These are phyloP conservation scores for Pyrenochaeta sp. DNA, from an alignment of 2,329 filamentous ascomycete species.

Conservation along the genomic window DNA sequence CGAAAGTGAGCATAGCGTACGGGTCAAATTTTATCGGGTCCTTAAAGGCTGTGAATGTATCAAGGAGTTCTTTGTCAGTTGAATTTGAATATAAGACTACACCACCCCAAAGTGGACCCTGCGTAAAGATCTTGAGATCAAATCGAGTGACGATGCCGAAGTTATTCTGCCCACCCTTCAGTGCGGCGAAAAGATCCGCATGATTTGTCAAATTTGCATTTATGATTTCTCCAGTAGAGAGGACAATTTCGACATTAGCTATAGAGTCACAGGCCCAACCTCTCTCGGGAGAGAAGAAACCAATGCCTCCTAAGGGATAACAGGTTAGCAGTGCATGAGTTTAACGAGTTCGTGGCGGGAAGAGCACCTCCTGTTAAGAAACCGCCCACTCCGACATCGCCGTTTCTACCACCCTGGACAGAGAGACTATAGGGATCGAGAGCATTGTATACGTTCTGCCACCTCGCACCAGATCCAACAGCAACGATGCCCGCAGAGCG, in stretches of 20 bases:
- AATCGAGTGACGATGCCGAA: constrained; percentile 41
- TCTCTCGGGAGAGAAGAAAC: constrained; percentile 25
- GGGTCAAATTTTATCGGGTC: neutral
- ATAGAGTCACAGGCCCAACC: constrained; percentile 28
- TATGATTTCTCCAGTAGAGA: constrained; percentile 52
- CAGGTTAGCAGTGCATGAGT: neutral
- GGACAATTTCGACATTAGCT: constrained; percentile 50
- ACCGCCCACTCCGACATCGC: constrained; percentile 6
- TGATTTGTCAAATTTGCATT: constrained; percentile 50
- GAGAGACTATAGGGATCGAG: constrained; percentile 2
- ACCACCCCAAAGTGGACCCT: constrained; percentile 36
- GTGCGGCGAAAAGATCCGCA: constrained; percentile 50
- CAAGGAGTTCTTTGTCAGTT: constrained; percentile 3
- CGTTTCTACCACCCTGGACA: constrained; percentile 9
- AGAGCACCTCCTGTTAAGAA: constrained; percentile 10
- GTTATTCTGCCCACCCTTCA: constrained; percentile 49
- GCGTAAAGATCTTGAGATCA: constrained; percentile 8
- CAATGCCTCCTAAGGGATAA: constrained; percentile 28
- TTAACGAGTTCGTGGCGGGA: neutral
- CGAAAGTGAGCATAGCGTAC: constrained; percentile 7
- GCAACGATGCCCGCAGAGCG: neutral
- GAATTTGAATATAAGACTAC: constrained; percentile 3
- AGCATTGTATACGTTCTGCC: constrained; percentile 12
- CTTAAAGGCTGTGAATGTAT: constrained; percentile 4
- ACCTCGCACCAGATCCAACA: constrained; percentile 11